phyloP scores from a whole-genome alignment of 306 rosid species.

The Albizia julibrissin region DNA sequence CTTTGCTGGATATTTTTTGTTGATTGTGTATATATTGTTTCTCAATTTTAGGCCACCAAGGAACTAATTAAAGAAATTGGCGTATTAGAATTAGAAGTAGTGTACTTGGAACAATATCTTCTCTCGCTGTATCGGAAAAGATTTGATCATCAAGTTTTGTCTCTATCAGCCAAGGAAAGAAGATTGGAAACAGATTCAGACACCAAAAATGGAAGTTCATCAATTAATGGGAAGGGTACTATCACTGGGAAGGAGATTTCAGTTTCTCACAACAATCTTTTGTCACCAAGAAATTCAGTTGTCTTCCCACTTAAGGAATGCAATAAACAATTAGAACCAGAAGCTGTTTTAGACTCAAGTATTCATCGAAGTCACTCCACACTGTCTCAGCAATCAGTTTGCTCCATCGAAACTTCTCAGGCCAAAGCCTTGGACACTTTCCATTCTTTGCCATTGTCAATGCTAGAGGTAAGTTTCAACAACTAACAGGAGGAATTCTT shows the following conservation, averaged over 20 bases:
- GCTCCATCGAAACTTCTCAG: conserved; percentile 55
- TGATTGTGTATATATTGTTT: conserved; percentile 9
- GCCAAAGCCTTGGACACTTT: conserved; percentile 63
- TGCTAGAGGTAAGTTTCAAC: conserved; percentile 70
- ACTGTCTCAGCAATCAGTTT: conserved; percentile 65
- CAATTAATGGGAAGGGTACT: conserved; percentile 31
- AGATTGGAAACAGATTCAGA: conserved; percentile 40
- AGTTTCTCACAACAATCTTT: conserved; percentile 30
- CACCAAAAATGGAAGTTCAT: conserved; percentile 31
- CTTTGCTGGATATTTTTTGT: background rate
- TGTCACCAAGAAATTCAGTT: conserved; percentile 46
- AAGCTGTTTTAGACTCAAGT: conserved; percentile 60
- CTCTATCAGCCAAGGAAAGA: conserved; percentile 52
- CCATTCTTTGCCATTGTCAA: conserved; percentile 88
- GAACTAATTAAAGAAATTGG: conserved; percentile 81
- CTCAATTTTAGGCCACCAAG: conserved; percentile 61
- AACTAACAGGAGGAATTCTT: conserved; percentile 10
- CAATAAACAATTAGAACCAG: conserved; percentile 42
- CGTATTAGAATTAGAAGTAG: conserved; percentile 76
- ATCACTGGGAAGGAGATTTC: conserved; percentile 45
- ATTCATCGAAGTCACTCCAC: conserved; percentile 74
- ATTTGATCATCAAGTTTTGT: conserved; percentile 56
- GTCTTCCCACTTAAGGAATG: conserved; percentile 44
- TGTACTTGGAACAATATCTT: conserved; percentile 72
- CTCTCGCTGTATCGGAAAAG: conserved; percentile 76